Base-by-base conservation (phyloP, 352 stramenopile species). In the Phytophthora podocarpi region DNA sequence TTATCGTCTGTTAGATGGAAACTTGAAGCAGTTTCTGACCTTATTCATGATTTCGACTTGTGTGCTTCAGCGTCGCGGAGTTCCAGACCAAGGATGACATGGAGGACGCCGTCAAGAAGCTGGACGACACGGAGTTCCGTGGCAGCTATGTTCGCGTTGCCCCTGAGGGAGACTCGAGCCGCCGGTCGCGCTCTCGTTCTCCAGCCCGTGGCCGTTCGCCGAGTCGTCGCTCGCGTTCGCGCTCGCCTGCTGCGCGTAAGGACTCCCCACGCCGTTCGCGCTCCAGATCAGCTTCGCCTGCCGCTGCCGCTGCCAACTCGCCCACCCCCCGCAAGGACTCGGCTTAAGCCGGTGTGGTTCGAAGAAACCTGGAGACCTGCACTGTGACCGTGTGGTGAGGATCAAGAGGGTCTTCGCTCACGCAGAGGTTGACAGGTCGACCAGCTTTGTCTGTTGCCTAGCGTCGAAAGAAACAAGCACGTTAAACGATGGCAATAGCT, bases 111-210 rank as follows among this genome's bases (percentile, higher is more conserved):
- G 75, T 95, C 27, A 81, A 82, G 50, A 95, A 95, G 72, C 76
- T 95, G 21, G 85, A 95, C 53, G 87, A 95, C 78, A 95, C 87
- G 32, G 87, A 95, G 40, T 95, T 95, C 74, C 84, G 84, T 49
- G 86, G 86, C 58, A 89, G 80, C 64, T 93, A 90, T 61, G 83
- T 95, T 26, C 84, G 86, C 35, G 78, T 95, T 48, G 74, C 78
- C 6, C 59, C 80, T 13, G 78, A 86, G 47, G 67, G 59, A 20
- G 67, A 70, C 46, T 68, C 53, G n/a, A 56, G 55, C 46, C 61
- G 53, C 15, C 77, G 80, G 56, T 85, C 71, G 30, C 85, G 85
- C 52, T 91, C 82, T 55, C 75, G 76, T 47, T 91, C 84, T 8
- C 82, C 75, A 18, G 74, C 76, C 18, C 82, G 80, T 62, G 73